phyloP scores from a whole-genome alignment of 176 grass and related monocot species.

The Bolboschoenus planiculmis region DNA sequence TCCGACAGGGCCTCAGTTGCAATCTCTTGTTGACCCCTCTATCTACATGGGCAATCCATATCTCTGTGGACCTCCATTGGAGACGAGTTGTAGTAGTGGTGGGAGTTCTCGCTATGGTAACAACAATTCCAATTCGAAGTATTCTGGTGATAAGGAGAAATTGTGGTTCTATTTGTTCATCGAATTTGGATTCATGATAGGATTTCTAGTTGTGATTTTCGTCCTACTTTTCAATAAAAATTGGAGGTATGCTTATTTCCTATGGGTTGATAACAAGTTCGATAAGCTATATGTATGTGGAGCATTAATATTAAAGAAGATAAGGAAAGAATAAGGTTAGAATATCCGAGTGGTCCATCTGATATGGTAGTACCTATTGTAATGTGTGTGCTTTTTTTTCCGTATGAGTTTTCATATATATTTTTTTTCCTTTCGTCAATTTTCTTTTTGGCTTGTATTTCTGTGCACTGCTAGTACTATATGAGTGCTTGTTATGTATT shows the following conservation, averaged over 20 bases:
- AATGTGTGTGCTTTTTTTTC: no score
- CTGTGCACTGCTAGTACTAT: no score
- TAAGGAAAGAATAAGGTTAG: no score
- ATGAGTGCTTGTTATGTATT: no score
- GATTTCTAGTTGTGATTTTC: constrained; percentile 25
- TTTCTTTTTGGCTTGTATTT: no score
- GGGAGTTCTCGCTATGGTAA: no score
- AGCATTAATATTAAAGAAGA: background rate
- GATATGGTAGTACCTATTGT: no score
- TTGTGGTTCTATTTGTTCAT: constrained; percentile 22
- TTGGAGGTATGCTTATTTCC: constrained; percentile 30
- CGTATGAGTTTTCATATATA: no score
- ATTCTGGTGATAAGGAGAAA: constrained; percentile 5
- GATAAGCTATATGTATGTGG: constrained; percentile 17
- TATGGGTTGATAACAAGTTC: background rate
- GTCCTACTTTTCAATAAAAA: constrained; percentile 26
- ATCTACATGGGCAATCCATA: constrained; percentile 31
- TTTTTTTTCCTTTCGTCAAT: no score
- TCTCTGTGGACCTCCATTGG: constrained; percentile 35
- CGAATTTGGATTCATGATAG: constrained; percentile 21
- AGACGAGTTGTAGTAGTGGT: background rate
- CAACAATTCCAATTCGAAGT: no score
- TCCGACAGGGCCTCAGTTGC: constrained; percentile 21
- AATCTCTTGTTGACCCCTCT: constrained; percentile 11
- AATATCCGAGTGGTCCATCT: no score